A percentile compares a stretch with the other conserved stretches of the same genome.
Conservation (phyloP, 139 green algal genomes). For the Picochlorum sp. region DNA sequence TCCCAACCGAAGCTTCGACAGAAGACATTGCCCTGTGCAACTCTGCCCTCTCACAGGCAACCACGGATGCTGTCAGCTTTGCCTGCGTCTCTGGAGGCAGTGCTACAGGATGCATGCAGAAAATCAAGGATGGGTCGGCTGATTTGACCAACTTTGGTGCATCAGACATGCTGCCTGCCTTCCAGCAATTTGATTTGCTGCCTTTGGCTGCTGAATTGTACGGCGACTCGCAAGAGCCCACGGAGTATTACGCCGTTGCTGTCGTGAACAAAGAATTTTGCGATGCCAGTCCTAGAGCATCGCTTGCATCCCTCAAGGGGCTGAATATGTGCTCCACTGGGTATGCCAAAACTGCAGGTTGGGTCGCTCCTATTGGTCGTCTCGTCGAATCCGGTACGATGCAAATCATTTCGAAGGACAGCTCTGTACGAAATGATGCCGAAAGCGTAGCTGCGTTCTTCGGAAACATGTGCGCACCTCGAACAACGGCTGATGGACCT, state of each 20-base stretch:
- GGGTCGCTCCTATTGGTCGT: slow-evolving; percentile 7
- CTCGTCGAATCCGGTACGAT: background rate
- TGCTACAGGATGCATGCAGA: background rate
- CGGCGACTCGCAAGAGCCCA: background rate
- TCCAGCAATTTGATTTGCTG: background rate
- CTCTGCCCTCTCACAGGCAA: no score
- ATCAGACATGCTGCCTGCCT: background rate
- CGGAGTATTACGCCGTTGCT: slow-evolving; percentile 11
- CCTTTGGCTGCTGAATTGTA: background rate
- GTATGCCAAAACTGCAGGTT: slow-evolving; percentile 17
- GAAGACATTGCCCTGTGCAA: no score
- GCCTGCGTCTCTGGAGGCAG: slow-evolving; percentile 6
- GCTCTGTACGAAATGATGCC: slow-evolving; percentile 10
- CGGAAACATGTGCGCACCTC: slow-evolving; percentile 4
- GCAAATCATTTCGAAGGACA: background rate
- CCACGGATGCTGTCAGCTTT: slow-evolving; percentile 8
- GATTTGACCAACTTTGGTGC: slow-evolving; percentile 1
- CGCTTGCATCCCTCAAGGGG: slow-evolving; percentile 12
- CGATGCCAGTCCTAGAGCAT: background rate
- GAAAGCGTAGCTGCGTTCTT: slow-evolving; percentile 18
- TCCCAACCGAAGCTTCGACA: no score
- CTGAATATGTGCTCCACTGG: slow-evolving; percentile 29
- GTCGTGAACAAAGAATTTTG: slow-evolving; percentile 3
- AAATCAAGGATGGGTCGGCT: background rate
- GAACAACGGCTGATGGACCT: background rate